Conservation (phyloP, 1,284 basidiomycete genomes). For the Fomitopsis schrenkii region DNA sequence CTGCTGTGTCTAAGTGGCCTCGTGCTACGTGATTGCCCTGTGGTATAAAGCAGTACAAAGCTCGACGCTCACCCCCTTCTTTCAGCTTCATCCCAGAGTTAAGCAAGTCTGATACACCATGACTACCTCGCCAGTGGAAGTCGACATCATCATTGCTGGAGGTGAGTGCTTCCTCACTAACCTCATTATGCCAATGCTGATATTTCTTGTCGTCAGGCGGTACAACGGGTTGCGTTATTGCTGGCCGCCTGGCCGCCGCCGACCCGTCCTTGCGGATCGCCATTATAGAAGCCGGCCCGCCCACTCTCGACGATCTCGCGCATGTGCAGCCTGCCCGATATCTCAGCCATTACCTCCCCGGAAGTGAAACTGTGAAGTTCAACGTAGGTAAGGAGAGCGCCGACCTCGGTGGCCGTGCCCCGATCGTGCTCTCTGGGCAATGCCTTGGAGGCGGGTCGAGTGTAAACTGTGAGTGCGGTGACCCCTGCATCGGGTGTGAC, state of each 20-base stretch:
- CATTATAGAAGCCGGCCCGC: slow-evolving; percentile 36
- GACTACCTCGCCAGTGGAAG: neutral
- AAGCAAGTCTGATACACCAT: neutral
- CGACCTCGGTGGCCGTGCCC: slow-evolving; percentile 38
- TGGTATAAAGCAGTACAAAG: neutral
- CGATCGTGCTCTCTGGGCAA: slow-evolving; percentile 37
- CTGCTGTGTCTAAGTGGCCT: neutral
- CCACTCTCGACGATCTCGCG: slow-evolving; percentile 25
- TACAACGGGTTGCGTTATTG: slow-evolving; percentile 36
- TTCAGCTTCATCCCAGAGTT: no score
- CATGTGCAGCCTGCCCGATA: slow-evolving; percentile 30
- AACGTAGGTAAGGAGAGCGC: slow-evolving; percentile 20
- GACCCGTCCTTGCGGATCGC: slow-evolving; percentile 37
- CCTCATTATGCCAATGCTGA: neutral
- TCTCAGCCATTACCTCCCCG: slow-evolving; percentile 22
- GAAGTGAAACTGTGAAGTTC: slow-evolving; percentile 16
- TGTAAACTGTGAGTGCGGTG: slow-evolving; percentile 46
- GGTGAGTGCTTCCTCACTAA: neutral
- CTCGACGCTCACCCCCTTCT: neutral
- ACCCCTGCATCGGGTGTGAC: slow-evolving; percentile 21
- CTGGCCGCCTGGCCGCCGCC: slow-evolving; percentile 40
- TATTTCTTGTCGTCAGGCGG: slow-evolving; percentile 28
- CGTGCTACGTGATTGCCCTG: neutral
- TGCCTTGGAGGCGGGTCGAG: slow-evolving; percentile 53
- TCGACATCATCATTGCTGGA: neutral